Evolutionary conservation across 768 basidiomycete genomes (phyloP).

Genomic region (Suillus fuscotomentosus): DNA sequence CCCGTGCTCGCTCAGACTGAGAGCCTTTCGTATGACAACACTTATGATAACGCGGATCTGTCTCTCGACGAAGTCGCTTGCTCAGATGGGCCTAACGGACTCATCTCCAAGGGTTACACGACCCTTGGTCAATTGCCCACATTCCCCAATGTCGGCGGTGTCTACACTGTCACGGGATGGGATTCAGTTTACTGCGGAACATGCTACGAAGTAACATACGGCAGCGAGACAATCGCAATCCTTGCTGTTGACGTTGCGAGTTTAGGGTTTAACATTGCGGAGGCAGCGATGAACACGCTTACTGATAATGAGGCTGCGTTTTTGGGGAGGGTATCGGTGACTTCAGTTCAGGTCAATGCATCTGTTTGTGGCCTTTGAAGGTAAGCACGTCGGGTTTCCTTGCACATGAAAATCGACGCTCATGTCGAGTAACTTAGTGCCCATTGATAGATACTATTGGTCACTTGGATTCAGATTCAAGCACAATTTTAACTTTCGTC

Average conservation of each 20-base stretch:
- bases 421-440: neutral
- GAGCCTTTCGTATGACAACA: constrained; percentile 29
- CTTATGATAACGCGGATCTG: constrained; percentile 25
- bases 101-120: constrained; percentile 29
- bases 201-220: constrained; percentile 31
- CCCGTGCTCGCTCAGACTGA: constrained; percentile 15
- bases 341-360: constrained; percentile 39
- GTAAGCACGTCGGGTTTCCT: neutral
- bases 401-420: neutral
- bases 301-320: constrained; percentile 46
- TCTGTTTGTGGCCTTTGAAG: constrained; percentile 45
- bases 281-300: constrained; percentile 53
- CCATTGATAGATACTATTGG: neutral
- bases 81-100: constrained; percentile 32
- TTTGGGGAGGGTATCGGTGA: constrained; percentile 48
- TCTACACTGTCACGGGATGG: constrained; percentile 29
- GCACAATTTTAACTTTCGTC: neutral
- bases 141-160: constrained; percentile 35
- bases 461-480: neutral
- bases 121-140: constrained; percentile 31
- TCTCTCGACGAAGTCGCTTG: constrained; percentile 27
- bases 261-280: constrained; percentile 46
- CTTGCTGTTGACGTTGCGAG: constrained; percentile 28
- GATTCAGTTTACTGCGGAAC: constrained; percentile 31
- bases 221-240: constrained; percentile 14